Conservation (phyloP, 2,329 filamentous ascomycete species). For the Cladosporium sp. region DNA sequence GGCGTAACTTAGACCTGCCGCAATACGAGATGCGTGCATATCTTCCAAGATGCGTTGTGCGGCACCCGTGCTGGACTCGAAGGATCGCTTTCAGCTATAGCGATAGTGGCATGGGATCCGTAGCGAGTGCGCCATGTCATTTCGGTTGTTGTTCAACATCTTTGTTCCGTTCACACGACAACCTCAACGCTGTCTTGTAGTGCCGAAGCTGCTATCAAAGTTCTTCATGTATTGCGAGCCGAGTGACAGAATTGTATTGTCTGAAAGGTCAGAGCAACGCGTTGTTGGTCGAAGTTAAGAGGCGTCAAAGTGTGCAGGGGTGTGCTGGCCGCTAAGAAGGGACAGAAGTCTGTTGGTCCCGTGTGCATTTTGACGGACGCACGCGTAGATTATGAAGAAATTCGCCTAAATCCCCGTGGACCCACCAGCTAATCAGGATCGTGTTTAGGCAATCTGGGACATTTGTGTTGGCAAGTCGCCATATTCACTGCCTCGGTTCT, state of each 20-base stretch:
- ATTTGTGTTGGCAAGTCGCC: background rate
- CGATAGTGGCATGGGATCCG: background rate
- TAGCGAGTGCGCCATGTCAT: background rate
- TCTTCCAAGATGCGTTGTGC: conserved; percentile 1
- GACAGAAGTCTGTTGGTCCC: background rate
- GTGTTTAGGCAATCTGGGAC: background rate
- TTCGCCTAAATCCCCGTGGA: background rate
- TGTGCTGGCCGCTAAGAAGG: background rate
- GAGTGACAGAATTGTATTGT: background rate
- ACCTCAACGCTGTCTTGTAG: background rate
- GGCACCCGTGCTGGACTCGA: background rate
- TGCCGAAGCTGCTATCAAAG: background rate
- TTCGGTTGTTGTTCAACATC: background rate
- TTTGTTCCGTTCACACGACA: background rate
- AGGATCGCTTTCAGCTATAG: conserved; percentile 6
- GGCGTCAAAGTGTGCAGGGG: background rate
- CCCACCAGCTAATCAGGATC: background rate
- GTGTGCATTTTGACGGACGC: background rate
- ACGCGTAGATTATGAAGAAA: background rate
- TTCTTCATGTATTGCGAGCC: background rate
- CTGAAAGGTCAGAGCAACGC: background rate
- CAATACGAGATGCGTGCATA: background rate
- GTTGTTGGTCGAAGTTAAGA: background rate
- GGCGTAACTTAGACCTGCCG: background rate
- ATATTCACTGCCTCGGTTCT: background rate